phyloP scores from a whole-genome alignment of 228 moss, liverwort and hornwort genomes.

The Sphagnum fallax region DNA sequence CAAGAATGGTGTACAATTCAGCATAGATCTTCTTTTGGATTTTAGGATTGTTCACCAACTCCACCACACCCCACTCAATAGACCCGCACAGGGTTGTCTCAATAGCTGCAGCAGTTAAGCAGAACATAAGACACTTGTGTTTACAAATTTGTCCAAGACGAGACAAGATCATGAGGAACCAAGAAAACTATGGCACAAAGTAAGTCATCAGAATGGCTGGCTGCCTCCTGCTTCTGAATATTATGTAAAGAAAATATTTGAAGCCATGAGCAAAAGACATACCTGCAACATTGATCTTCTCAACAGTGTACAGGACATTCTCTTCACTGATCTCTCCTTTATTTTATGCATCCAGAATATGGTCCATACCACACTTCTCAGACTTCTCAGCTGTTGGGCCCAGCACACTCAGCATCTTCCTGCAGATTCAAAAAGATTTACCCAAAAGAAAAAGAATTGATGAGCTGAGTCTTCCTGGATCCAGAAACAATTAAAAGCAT shows the following conservation, averaged over 20 bases:
- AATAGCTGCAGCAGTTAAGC: constrained; percentile 37
- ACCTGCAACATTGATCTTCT: constrained; percentile 83
- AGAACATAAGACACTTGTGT: background rate
- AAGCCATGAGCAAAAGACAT: background rate
- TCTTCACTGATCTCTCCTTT: constrained; percentile 85
- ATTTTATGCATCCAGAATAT: constrained; percentile 63
- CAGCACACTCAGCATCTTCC: constrained; percentile 36
- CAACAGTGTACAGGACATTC: constrained; percentile 70
- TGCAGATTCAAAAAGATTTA: constrained; percentile 8
- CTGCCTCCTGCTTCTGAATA: too few relatives aligned
- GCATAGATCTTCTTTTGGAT: constrained; percentile 38
- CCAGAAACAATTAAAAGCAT: too few relatives aligned
- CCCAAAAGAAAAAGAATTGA: too few relatives aligned
- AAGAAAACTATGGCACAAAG: too few relatives aligned
- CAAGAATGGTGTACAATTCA: constrained; percentile 53
- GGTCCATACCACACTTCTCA: constrained; percentile 67
- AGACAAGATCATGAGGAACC: too few relatives aligned
- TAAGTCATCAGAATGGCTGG: too few relatives aligned
- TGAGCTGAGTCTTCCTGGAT: too few relatives aligned
- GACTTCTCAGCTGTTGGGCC: constrained; percentile 15
- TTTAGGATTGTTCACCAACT: constrained; percentile 61
- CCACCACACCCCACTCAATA: constrained; percentile 83
- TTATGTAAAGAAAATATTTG: too few relatives aligned
- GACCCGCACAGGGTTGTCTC: constrained; percentile 85
- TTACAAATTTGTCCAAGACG: too few relatives aligned